A percentile compares a stretch with the other conserved stretches of the same genome.
Conservation (phyloP, 805 yeast genomes). For the Nakazawaea wickerhamii region DNA sequence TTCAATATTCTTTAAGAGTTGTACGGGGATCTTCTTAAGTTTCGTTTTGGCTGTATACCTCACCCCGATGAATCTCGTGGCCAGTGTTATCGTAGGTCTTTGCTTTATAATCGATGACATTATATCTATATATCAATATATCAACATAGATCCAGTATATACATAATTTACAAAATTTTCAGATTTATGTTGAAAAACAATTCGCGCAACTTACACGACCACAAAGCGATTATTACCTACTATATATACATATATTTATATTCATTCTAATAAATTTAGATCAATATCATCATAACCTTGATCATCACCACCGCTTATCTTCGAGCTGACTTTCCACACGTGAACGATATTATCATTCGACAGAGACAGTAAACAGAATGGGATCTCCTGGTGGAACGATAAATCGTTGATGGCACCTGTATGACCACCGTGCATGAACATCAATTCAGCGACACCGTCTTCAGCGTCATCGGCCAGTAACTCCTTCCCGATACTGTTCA, state of each 20-base stretch:
- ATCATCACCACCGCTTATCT: constrained; percentile 21
- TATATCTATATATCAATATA: background rate
- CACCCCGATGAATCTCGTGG: constrained; percentile 20
- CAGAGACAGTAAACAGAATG: constrained; percentile 71
- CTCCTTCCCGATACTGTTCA: constrained; percentile 74
- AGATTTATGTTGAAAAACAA: too few species aligned
- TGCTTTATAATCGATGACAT: background rate
- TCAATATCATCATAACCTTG: constrained; percentile 14
- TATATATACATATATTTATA: background rate
- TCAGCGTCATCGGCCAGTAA: constrained; percentile 84
- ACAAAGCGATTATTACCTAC: too few species aligned
- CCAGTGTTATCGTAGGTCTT: background rate
- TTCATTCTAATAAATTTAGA: constrained; percentile 13
- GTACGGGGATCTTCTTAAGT: constrained; percentile 59
- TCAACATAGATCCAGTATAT: too few species aligned
- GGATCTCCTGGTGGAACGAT: constrained; percentile 61
- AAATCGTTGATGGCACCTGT: constrained; percentile 72
- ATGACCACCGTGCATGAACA: constrained; percentile 93
- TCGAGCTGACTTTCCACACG: constrained; percentile 44
- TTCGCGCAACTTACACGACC: too few species aligned
- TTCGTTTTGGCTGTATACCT: constrained; percentile 46
- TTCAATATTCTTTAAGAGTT: constrained; percentile 63
- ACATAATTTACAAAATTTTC: too few species aligned
- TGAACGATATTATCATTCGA: constrained; percentile 60
- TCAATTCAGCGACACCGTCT: constrained; percentile 83